Conservation (phyloP, 805 yeast genomes). For the Starmerella ratchasimensis region DNA sequence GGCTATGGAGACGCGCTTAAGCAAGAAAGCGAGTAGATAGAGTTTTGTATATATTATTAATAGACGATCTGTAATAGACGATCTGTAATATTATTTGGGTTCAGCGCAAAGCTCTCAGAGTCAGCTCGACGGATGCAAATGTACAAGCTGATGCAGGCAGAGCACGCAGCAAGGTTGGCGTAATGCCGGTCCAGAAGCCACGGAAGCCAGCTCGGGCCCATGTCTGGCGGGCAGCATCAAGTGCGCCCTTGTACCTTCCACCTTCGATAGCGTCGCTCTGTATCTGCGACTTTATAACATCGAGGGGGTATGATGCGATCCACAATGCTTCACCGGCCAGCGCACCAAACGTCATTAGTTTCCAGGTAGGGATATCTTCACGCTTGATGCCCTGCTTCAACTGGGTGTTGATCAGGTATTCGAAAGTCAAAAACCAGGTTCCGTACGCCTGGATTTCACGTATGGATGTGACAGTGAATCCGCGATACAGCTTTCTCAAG, state of each 20-base stretch:
- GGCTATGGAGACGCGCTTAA: constrained; percentile 42
- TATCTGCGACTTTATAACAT: constrained; percentile 47
- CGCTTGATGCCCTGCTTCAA: constrained; percentile 24
- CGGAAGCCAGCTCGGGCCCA: constrained; percentile 30
- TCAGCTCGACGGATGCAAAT: constrained; percentile 60
- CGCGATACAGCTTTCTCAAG: constrained; percentile 39
- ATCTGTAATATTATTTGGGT: background rate
- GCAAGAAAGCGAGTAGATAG: background rate
- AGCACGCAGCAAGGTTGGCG: constrained; percentile 45
- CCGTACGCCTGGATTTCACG: constrained; percentile 65
- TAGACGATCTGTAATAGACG: background rate
- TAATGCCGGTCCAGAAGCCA: constrained; percentile 46
- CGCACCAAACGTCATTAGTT: constrained; percentile 46
- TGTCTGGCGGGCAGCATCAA: constrained; percentile 34
- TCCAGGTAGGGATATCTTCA: constrained; percentile 39
- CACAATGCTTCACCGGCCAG: constrained; percentile 56
- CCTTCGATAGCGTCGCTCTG: constrained; percentile 38
- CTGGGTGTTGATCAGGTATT: constrained; percentile 33
- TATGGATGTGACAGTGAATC: constrained; percentile 38
- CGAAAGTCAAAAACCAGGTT: constrained; percentile 58
- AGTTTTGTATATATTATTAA: background rate
- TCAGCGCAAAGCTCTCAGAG: constrained; percentile 34
- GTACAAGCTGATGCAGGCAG: constrained; percentile 65
- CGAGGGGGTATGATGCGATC: constrained; percentile 57
- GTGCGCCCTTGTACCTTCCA: constrained; percentile 28